Conservation (phyloP, 176 grass and related monocot species). For the Pontederia crassipes region DNA sequence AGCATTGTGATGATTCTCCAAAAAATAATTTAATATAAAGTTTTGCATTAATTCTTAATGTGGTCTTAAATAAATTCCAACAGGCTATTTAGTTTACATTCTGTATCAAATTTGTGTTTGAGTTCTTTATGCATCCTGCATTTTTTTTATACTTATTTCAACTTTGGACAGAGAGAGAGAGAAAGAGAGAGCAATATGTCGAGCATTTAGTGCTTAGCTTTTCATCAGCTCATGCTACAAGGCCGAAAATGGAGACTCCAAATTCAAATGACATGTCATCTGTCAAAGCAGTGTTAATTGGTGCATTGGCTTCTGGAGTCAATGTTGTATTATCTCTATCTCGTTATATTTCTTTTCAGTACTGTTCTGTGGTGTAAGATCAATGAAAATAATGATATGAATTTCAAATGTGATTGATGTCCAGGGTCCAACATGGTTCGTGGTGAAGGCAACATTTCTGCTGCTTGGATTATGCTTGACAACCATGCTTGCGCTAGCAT, state of each 20-base stretch:
- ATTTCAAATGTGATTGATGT: conserved; percentile 15
- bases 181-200: no score
- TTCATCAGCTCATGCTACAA: no score
- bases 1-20: no score
- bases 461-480: conserved; percentile 58
- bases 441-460: conserved; percentile 67
- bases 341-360: not conserved
- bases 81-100: no score
- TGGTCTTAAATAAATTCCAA: no score
- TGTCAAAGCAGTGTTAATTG: conserved; percentile 66
- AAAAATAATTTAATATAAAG: no score
- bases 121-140: no score
- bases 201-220: no score
- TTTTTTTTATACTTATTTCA: no score
- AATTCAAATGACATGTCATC: conserved; percentile 42
- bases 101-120: no score
- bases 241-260: conserved; percentile 31
- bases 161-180: no score
- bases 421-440: conserved; percentile 70
- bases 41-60: no score
- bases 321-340: conserved; percentile 31
- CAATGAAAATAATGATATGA: not conserved
- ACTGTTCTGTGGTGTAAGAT: not conserved
- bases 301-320: conserved; percentile 80
- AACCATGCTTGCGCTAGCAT: conserved; percentile 74